Conservation (phyloP, 768 basidiomycete species). For the Daedaleopsis sinensis region DNA sequence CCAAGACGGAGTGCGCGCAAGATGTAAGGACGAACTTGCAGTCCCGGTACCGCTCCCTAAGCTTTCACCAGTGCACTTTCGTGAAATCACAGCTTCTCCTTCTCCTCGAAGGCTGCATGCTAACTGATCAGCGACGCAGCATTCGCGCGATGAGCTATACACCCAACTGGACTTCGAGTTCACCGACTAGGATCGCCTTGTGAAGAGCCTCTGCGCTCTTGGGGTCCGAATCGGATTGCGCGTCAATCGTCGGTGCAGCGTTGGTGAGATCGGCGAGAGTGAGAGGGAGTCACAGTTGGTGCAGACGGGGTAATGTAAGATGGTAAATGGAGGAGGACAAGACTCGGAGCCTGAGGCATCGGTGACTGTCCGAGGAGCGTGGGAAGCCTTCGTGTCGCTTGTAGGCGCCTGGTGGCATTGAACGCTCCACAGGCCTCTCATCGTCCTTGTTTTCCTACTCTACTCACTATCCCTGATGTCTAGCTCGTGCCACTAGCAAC, state of each 20-base stretch:
- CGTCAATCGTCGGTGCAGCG: constrained; percentile 40
- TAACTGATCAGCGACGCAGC: constrained; percentile 13
- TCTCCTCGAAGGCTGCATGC: constrained; percentile 36
- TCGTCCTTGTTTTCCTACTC: neutral
- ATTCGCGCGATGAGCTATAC: neutral
- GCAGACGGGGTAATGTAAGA: too few relatives aligned
- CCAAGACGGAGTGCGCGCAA: too few relatives aligned
- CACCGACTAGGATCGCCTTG: constrained; percentile 64
- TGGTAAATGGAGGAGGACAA: constrained; percentile 15
- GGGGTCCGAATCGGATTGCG: constrained; percentile 54
- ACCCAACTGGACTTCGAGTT: constrained; percentile 26
- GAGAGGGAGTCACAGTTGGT: too few relatives aligned
- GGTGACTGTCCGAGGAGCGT: constrained; percentile 38
- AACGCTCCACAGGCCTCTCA: constrained; percentile 2
- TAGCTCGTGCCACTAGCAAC: neutral
- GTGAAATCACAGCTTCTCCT: constrained; percentile 72
- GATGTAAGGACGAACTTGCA: constrained; percentile 58
- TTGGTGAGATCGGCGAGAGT: neutral
- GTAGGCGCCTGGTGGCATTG: constrained; percentile 2
- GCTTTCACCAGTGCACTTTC: constrained; percentile 82
- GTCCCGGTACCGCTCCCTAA: constrained; percentile 86
- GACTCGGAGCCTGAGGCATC: too few relatives aligned
- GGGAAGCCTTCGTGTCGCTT: constrained; percentile 38
- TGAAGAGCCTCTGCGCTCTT: constrained; percentile 74
- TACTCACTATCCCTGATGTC: too few relatives aligned